These are phyloP conservation scores for Penicillium pancosmium DNA, from an alignment of 495 filamentous ascomycete species.

Conservation along the genomic window DNA sequence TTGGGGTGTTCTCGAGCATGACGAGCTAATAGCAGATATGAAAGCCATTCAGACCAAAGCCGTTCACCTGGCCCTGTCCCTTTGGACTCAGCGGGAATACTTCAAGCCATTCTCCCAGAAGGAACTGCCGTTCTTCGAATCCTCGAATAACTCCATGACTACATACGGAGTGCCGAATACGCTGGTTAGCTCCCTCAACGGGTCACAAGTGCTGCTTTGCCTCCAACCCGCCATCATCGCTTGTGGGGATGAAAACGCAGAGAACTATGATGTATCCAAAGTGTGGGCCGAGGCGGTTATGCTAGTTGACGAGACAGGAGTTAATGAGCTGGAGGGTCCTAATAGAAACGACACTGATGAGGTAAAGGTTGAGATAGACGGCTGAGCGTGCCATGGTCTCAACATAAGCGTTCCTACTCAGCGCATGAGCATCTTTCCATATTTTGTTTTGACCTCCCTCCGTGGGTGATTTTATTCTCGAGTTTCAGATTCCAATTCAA, in stretches of 20 bases:
- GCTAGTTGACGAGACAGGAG: neutral
- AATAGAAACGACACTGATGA: no score
- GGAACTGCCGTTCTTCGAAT: neutral
- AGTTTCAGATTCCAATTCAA: no score
- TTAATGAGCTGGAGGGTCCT: no score
- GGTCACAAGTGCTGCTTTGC: neutral
- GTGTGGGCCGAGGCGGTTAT: neutral
- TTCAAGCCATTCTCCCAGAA: neutral
- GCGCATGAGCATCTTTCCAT: no score
- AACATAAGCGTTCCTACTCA: no score
- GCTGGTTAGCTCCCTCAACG: neutral
- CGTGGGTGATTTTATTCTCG: no score
- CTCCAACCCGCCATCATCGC: neutral
- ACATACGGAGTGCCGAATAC: neutral
- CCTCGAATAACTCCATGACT: neutral
- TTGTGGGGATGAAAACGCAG: neutral
- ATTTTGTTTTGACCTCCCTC: no score
- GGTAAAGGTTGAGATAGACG: no score
- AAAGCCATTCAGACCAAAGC: neutral
- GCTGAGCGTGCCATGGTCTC: no score
- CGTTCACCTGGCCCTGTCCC: neutral
- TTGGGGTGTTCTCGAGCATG: no score
- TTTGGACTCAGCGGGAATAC: neutral
- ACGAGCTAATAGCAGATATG: neutral
- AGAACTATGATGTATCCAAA: neutral